Conservation (phyloP, 129 eudicot species). For the Centaurea solstitialis region DNA sequence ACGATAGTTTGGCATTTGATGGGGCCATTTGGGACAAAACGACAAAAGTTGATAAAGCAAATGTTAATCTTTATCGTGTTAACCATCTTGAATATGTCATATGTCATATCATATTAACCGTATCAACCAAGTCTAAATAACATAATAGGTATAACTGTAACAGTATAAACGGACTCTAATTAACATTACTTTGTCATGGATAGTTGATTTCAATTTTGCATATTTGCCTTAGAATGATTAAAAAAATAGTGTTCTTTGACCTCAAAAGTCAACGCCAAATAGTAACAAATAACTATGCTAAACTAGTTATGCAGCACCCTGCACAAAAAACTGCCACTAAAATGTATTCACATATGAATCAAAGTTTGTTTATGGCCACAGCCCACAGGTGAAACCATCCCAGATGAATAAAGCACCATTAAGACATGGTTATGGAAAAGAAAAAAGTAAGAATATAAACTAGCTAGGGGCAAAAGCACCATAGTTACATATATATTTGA, state of each 20-base stretch:
- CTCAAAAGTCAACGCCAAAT: background rate
- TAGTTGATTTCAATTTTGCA: background rate
- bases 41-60: background rate
- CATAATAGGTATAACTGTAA: background rate
- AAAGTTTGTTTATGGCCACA: background rate
- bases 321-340: background rate
- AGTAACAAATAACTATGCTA: background rate
- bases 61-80: background rate
- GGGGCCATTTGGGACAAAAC: background rate
- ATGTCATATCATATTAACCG: too few species aligned
- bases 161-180: background rate
- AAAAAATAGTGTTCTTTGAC: background rate
- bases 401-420: background rate
- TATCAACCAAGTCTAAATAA: background rate
- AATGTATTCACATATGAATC: background rate
- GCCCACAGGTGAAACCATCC: background rate
- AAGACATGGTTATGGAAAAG: background rate
- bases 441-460: background rate
- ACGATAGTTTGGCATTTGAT: background rate
- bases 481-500: slow-evolving; percentile 30
- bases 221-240: background rate
- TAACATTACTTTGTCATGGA: background rate
- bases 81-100: background rate
- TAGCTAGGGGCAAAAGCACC: background rate
- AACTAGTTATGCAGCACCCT: background rate